These are phyloP conservation scores for Avena eriantha DNA, from an alignment of 176 grass and related monocot species.

Conservation along the genomic window DNA sequence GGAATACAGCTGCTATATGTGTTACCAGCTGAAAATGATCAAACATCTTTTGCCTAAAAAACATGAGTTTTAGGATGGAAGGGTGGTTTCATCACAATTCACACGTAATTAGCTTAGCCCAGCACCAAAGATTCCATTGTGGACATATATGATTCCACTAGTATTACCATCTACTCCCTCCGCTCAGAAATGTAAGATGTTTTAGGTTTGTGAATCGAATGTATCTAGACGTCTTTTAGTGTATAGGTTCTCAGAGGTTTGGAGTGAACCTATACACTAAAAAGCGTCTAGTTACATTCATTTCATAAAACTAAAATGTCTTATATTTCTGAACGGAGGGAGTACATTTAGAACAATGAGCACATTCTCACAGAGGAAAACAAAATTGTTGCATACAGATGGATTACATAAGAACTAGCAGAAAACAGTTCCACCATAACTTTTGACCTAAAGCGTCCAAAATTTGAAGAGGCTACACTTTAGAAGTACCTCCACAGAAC, in stretches of 20 bases:
- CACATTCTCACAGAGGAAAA: conserved; percentile 8
- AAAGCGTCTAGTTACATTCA: no score
- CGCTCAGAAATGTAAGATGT: no score
- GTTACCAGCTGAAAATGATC: not conserved
- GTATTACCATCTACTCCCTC: no score
- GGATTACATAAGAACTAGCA: not conserved
- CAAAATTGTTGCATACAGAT: conserved; percentile 32
- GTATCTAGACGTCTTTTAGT: no score
- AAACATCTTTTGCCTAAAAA: not conserved
- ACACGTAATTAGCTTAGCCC: not conserved
- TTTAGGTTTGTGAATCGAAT: no score
- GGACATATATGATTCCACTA: not conserved
- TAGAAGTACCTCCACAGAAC: not conserved
- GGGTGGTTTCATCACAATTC: not conserved
- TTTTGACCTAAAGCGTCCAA: conserved; percentile 37
- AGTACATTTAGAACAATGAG: not conserved
- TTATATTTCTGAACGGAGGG: no score
- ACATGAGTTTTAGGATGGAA: not conserved
- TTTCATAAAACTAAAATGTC: no score
- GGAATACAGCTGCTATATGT: not conserved
- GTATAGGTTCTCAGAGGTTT: no score
- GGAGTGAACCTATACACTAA: no score
- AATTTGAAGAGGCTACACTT: conserved; percentile 31
- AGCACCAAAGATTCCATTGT: not conserved
- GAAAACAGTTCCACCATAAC: conserved; percentile 21